Base-by-base conservation (phyloP, 495 filamentous ascomycete species). In the Clohesyomyces aquaticus region DNA sequence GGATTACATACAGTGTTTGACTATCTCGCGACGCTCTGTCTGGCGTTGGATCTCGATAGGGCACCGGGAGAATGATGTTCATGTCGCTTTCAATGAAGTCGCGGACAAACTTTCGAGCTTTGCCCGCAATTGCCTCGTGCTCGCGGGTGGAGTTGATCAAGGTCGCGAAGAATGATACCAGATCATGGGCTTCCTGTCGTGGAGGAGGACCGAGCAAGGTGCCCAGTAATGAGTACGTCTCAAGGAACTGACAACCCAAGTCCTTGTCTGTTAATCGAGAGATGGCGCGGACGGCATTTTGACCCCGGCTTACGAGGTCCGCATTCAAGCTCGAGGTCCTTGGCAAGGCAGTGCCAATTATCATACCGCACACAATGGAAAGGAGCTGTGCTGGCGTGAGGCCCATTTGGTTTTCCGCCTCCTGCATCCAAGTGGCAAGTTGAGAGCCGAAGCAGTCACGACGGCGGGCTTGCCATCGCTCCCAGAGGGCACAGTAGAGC, bases 401-500 rank as follows among this genome's bases (percentile, higher is more conserved):
- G 43, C 61, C 61, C 61, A 65, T 65, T 4, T 21, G 46, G n/a
- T 14, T 19, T 32, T 65, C 61, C 21, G 54, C 45, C 4, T 65
- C 18, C 19, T 11, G 23, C 46, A 56, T 58, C 47, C 61, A 46
- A 14, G 21, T 3, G 1, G 27, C 27, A 21, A 56, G 28, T 25
- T 8, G 10, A 19, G 18, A 3, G 11, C 32, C 23, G 14, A 57
- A 41, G 21, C 27, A 56, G 21, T 53, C 48, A 4, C 58, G 58
- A 2, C 56, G 22, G 8, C 53, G 58, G 23, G 47, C 10, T 51
- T 58, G 53, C 53, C 61, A 65, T n/a, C 61, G 48, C 27, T 59
- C 53, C 61, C 61, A 65, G 9, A 65, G 53, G 8, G 27, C 32
- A 29, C 61, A 65, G 22, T 58, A 65, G 27, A 65, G 27, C 23